Percentiles rank a stretch among this genome's conserved stretches.
These are phyloP conservation scores for Debaryomycetaceae sp. DNA, from an alignment of 1,139 yeast species.

Conservation along the genomic window DNA sequence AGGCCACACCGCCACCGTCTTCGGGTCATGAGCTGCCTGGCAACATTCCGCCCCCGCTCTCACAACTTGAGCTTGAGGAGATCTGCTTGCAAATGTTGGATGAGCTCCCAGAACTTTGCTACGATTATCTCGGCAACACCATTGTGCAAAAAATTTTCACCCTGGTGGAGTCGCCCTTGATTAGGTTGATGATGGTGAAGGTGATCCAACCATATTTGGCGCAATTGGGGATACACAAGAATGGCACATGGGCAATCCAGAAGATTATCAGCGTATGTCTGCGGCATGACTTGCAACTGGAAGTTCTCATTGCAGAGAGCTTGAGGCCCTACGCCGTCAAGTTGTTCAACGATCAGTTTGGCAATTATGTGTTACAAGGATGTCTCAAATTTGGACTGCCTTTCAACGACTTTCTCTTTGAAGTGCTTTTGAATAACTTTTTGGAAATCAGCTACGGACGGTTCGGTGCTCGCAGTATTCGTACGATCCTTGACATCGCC, in stretches of 20 bases:
- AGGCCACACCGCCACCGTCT: constrained; percentile 1
- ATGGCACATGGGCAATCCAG: constrained; percentile 99
- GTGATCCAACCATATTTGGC: constrained; percentile 77
- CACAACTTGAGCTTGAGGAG: constrained; percentile 67
- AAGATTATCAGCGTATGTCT: constrained; percentile 71
- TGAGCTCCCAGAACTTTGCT: constrained; percentile 86
- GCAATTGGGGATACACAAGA: constrained; percentile 91
- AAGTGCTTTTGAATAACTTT: constrained; percentile 74
- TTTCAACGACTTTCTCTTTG: constrained; percentile 85
- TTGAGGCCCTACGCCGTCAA: constrained; percentile 81
- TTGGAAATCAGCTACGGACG: constrained; percentile 82
- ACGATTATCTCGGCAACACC: constrained; percentile 93
- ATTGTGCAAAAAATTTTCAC: constrained; percentile 89
- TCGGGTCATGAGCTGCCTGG: neutral
- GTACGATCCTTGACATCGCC: constrained; percentile 83
- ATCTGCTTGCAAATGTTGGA: constrained; percentile 80
- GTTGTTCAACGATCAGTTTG: constrained; percentile 90
- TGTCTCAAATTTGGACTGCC: constrained; percentile 87
- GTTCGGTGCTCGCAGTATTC: constrained; percentile 91
- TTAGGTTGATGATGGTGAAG: constrained; percentile 79
- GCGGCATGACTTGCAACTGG: constrained; percentile 62
- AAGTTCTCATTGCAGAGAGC: constrained; percentile 61
- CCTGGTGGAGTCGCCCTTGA: constrained; percentile 56
- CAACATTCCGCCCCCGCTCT: constrained; percentile 13
- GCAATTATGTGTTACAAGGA: constrained; percentile 93